Percentiles rank a stretch among this genome's conserved stretches.
These are phyloP conservation scores for Tolypocladium ovalisporum DNA, from an alignment of 2,329 filamentous ascomycete genomes.

Conservation along the genomic window DNA sequence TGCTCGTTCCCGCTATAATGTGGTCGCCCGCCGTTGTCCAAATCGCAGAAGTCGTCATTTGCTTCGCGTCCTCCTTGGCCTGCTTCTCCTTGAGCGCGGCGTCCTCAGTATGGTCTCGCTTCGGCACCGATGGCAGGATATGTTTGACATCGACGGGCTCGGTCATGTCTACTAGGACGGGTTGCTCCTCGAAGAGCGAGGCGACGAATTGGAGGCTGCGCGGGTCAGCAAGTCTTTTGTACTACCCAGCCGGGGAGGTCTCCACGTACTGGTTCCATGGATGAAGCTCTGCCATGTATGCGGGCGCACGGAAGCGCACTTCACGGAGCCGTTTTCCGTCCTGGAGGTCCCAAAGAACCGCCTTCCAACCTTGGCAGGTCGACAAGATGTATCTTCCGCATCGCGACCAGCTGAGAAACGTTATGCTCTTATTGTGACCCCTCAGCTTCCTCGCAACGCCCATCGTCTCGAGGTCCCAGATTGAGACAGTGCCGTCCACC, in stretches of 20 bases:
- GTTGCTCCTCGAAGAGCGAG: conserved; percentile 87
- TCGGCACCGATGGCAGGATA: conserved; percentile 70
- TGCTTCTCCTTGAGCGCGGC: conserved; percentile 68
- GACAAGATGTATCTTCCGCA: conserved; percentile 87
- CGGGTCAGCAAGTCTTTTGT: conserved; percentile 9
- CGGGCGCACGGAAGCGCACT: conserved; percentile 82
- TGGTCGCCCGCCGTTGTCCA: conserved; percentile 81
- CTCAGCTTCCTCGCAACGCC: conserved; percentile 89
- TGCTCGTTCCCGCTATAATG: conserved; percentile 86
- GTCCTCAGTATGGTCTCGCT: conserved; percentile 62
- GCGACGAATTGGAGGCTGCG: conserved; percentile 75
- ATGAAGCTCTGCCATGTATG: conserved; percentile 93
- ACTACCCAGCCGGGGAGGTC: neutral
- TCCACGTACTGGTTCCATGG: conserved; percentile 66
- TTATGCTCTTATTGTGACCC: conserved; percentile 87
- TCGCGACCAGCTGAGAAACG: conserved; percentile 89
- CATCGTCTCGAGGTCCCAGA: conserved; percentile 97
- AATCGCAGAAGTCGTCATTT: conserved; percentile 85
- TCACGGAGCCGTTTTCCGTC: conserved; percentile 62
- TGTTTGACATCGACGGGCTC: conserved; percentile 61
- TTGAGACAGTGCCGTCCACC: conserved; percentile 86
- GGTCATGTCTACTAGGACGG: conserved; percentile 74
- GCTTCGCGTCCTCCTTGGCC: conserved; percentile 82
- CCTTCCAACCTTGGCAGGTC: conserved; percentile 92
- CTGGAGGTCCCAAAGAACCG: conserved; percentile 84